These are phyloP conservation scores for Xylaria sp. DNA, from an alignment of 2,329 filamentous ascomycete species.

Conservation along the genomic window DNA sequence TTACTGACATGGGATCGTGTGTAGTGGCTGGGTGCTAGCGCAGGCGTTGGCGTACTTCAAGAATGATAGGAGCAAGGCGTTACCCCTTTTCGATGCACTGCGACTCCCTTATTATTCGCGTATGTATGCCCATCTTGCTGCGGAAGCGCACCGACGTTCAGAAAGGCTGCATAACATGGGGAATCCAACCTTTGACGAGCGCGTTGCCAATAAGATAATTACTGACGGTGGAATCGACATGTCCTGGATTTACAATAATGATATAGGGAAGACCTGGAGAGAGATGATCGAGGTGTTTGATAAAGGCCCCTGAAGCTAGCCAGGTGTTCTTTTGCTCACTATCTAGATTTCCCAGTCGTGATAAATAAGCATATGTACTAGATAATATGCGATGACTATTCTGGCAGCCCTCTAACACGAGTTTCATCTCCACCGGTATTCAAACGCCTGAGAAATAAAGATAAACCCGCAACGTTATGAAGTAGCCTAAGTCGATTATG, in stretches of 20 bases:
- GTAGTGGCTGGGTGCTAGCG: slow-evolving; percentile 35
- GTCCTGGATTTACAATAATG: slow-evolving; percentile 32
- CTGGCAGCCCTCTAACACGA: too few relatives aligned
- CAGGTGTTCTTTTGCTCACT: too few relatives aligned
- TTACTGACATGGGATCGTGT: too few relatives aligned
- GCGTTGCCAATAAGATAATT: slow-evolving; percentile 29
- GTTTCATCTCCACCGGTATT: too few relatives aligned
- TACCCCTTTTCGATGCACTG: slow-evolving; percentile 33
- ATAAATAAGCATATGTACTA: too few relatives aligned
- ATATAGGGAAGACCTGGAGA: slow-evolving; percentile 28
- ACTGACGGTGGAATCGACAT: slow-evolving; percentile 30
- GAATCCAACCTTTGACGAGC: slow-evolving; percentile 27
- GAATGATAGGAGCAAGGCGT: slow-evolving; percentile 30
- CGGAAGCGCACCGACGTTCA: slow-evolving; percentile 17
- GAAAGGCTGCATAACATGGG: slow-evolving; percentile 20
- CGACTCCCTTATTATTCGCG: slow-evolving; percentile 36
- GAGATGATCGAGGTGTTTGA: slow-evolving; percentile 15
- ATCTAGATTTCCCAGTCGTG: too few relatives aligned
- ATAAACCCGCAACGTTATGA: too few relatives aligned
- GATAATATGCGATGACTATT: too few relatives aligned
- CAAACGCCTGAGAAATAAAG: too few relatives aligned
- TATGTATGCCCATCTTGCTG: slow-evolving; percentile 33
- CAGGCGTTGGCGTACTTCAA: slow-evolving; percentile 30
- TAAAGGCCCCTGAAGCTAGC: slow-evolving; percentile 2
- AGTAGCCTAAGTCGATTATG: too few relatives aligned